A percentile compares a stretch with the other conserved stretches of the same genome.
Conservation (phyloP, 1,284 basidiomycete genomes). For the Malassezia psittaci region DNA sequence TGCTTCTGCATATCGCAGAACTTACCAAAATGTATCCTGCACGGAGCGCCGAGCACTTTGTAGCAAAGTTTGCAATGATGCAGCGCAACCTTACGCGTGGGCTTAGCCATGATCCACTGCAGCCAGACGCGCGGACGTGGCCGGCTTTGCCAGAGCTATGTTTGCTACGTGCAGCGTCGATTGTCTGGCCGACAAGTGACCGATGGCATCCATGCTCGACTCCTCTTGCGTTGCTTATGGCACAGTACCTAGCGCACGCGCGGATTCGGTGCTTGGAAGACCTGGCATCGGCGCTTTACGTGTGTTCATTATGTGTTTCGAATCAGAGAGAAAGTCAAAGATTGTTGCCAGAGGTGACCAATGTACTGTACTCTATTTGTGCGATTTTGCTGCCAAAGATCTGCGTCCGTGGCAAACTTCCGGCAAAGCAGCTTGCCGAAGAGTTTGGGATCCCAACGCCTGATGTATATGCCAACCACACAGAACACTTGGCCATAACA, state of each 20-base stretch:
- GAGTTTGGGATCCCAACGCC: constrained; percentile 41
- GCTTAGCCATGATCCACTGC: constrained; percentile 62
- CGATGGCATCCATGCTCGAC: constrained; percentile 79
- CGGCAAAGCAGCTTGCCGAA: constrained; percentile 28
- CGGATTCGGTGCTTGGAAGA: constrained; percentile 67
- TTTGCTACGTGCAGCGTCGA: constrained; percentile 68
- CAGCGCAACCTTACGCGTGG: constrained; percentile 85
- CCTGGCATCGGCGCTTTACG: constrained; percentile 73
- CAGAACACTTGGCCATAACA: constrained; percentile 5
- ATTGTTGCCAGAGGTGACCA: constrained; percentile 77
- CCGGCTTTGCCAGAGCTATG: constrained; percentile 73
- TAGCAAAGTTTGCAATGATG: constrained; percentile 76
- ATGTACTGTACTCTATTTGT: constrained; percentile 64
- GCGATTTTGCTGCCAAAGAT: constrained; percentile 58
- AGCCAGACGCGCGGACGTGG: constrained; percentile 67
- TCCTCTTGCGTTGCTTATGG: constrained; percentile 75
- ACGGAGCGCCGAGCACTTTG: constrained; percentile 67
- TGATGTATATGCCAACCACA: constrained; percentile 29
- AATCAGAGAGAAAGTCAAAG: constrained; percentile 77
- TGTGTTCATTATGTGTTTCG: constrained; percentile 64
- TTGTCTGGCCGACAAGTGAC: constrained; percentile 88
- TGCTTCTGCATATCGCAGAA: constrained; percentile 72
- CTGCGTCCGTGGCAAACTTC: neutral
- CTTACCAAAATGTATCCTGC: constrained; percentile 73
- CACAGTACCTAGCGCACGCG: constrained; percentile 76